Conservation (phyloP, 768 basidiomycete genomes). For the Guyanaporus albipodus region DNA sequence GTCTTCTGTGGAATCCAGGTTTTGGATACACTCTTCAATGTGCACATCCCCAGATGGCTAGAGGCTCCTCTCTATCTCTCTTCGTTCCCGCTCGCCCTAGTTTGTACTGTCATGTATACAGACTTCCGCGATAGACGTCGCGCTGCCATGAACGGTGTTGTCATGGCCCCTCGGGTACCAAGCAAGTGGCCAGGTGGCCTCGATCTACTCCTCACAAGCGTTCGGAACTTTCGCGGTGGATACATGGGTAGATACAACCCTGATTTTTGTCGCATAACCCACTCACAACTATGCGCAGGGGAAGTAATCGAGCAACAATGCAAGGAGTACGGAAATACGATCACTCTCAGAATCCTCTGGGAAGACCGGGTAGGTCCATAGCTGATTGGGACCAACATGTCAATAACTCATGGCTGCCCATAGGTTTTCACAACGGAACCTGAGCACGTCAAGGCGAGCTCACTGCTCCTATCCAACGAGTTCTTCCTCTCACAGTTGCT, state of each 20-base stretch:
- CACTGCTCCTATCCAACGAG: background rate
- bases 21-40: slow-evolving; percentile 3
- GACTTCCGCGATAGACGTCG: slow-evolving; percentile 12
- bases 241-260: slow-evolving; percentile 27
- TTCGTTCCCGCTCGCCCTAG: slow-evolving; percentile 25
- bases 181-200: slow-evolving; percentile 37
- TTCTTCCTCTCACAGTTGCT: background rate
- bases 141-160: slow-evolving; percentile 24
- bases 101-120: slow-evolving; percentile 11
- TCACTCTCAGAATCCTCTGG: slow-evolving; percentile 35
- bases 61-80: slow-evolving; percentile 13
- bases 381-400: background rate
- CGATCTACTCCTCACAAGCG: slow-evolving; percentile 24
- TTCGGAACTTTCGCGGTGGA: slow-evolving; percentile 24
- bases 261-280: background rate
- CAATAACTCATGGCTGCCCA: background rate
- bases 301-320: slow-evolving; percentile 24
- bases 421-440: slow-evolving; percentile 48
- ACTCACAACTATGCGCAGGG: slow-evolving; percentile 19
- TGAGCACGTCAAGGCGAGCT: slow-evolving; percentile 40
- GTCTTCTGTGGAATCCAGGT: slow-evolving; percentile 14
- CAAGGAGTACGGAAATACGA: slow-evolving; percentile 29
- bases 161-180: slow-evolving; percentile 31
- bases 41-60: slow-evolving; percentile 14
- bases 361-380: slow-evolving; percentile 33